phyloP scores from a whole-genome alignment of 768 basidiomycete species.

The Rubroboletus satanas region DNA sequence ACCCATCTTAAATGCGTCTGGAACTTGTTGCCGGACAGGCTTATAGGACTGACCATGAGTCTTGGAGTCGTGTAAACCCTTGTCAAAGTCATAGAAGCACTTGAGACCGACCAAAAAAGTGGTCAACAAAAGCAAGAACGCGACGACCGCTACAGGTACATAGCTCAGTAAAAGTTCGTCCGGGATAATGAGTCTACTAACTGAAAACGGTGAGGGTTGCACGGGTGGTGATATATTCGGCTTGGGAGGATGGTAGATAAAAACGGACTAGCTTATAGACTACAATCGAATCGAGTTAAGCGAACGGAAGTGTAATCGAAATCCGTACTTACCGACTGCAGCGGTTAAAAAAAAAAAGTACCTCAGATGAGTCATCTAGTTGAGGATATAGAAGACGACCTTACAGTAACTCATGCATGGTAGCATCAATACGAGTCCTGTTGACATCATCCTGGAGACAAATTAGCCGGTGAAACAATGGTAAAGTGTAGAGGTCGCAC shows the following conservation, averaged over 20 bases:
- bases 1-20: slow-evolving; percentile 31
- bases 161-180: not conserved
- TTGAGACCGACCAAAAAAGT: slow-evolving; percentile 75
- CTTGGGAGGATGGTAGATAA: slow-evolving; percentile 56
- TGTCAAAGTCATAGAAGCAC: slow-evolving; percentile 80
- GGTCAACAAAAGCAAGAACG: slow-evolving; percentile 69
- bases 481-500: slow-evolving; percentile 36
- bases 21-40: slow-evolving; percentile 27
- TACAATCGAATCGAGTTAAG: slow-evolving; percentile 25
- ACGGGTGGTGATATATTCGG: slow-evolving; percentile 65
- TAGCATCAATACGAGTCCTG: slow-evolving; percentile 72
- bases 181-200: slow-evolving; percentile 33
- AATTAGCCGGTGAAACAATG: slow-evolving; percentile 1
- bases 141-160: slow-evolving; percentile 54
- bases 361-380: slow-evolving; percentile 1
- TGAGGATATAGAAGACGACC: slow-evolving; percentile 23
- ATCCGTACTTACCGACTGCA: slow-evolving; percentile 28
- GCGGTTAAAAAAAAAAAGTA: not conserved
- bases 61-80: slow-evolving; percentile 72
- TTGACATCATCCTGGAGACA: slow-evolving; percentile 54
- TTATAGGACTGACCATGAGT: slow-evolving; percentile 59
- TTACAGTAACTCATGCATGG: slow-evolving; percentile 75
- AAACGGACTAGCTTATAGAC: slow-evolving; percentile 86
- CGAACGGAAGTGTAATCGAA: not conserved
- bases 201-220: slow-evolving; percentile 80